A percentile compares a stretch with the other conserved stretches of the same genome.
These are phyloP conservation scores for Coemansia reversa DNA, from an alignment of 192 early-diverging fungal species.

Conservation along the genomic window DNA sequence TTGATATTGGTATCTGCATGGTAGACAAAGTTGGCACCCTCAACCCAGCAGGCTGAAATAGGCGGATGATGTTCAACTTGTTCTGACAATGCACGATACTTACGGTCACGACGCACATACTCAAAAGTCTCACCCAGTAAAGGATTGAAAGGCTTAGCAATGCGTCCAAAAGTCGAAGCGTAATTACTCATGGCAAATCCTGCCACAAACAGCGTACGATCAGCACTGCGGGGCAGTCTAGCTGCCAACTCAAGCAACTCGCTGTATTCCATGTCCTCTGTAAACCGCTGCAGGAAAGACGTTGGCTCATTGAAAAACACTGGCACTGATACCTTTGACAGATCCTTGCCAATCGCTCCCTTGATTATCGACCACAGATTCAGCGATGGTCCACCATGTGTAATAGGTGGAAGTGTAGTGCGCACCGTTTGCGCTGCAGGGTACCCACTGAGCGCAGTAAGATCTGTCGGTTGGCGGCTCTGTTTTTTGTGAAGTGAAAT, in stretches of 20 bases:
- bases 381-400: constrained; percentile 61
- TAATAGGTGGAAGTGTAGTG: constrained; percentile 53
- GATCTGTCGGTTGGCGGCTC: constrained; percentile 10
- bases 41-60: constrained; percentile 83
- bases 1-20: constrained; percentile 87
- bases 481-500: background rate
- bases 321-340: constrained; percentile 80
- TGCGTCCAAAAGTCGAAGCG: constrained; percentile 73
- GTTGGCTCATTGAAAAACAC: constrained; percentile 91
- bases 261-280: constrained; percentile 84
- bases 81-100: constrained; percentile 80
- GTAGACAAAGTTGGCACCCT: constrained; percentile 76
- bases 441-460: constrained; percentile 50
- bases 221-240: constrained; percentile 57
- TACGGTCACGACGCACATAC: constrained; percentile 74
- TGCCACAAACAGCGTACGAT: constrained; percentile 75
- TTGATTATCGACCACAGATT: constrained; percentile 86
- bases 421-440: constrained; percentile 29
- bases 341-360: constrained; percentile 83
- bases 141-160: constrained; percentile 91
- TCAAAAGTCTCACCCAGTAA: constrained; percentile 89
- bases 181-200: constrained; percentile 90
- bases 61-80: constrained; percentile 92
- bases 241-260: constrained; percentile 77
- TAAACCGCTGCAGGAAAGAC: constrained; percentile 81